Percentiles rank a stretch among this genome's conserved stretches.
phyloP scores from a whole-genome alignment of 495 filamentous ascomycete species.

The Immersiella caudata region DNA sequence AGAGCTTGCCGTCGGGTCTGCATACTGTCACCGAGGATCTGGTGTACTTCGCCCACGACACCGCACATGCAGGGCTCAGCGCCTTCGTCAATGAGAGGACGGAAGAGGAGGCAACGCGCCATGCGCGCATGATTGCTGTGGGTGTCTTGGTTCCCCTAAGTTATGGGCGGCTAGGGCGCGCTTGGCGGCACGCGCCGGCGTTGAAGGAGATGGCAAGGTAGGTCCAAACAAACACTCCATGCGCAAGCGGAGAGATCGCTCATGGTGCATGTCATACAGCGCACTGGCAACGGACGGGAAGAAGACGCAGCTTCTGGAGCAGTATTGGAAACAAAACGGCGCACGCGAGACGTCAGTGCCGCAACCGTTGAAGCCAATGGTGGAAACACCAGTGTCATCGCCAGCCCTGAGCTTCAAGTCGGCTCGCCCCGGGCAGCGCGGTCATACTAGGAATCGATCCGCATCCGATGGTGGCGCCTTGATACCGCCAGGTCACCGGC shows the following conservation, averaged over 20 bases:
- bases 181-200: slow-evolving; percentile 82
- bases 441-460: slow-evolving; percentile 58
- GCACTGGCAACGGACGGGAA: slow-evolving; percentile 56
- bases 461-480: slow-evolving; percentile 63
- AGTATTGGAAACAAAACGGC: slow-evolving; percentile 77
- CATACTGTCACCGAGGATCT: slow-evolving; percentile 88
- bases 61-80: slow-evolving; percentile 81
- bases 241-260: neutral
- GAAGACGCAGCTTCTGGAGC: slow-evolving; percentile 64
- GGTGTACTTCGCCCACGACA: slow-evolving; percentile 87
- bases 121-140: slow-evolving; percentile 90
- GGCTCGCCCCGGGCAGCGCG: slow-evolving; percentile 34
- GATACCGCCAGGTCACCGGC: slow-evolving; percentile 66
- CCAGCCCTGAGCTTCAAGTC: slow-evolving; percentile 45
- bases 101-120: slow-evolving; percentile 70
- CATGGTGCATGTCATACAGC: slow-evolving; percentile 32
- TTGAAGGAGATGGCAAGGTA: slow-evolving; percentile 76
- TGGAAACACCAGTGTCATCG: slow-evolving; percentile 60
- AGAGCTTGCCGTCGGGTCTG: slow-evolving; percentile 86
- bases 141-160: slow-evolving; percentile 85
- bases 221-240: slow-evolving; percentile 26
- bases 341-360: slow-evolving; percentile 50
- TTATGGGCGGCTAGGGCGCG: slow-evolving; percentile 82
- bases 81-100: slow-evolving; percentile 88
- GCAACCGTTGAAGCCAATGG: slow-evolving; percentile 50